Base-by-base conservation (phyloP, 2,329 filamentous ascomycete species). In the Cladosporium sp. region DNA sequence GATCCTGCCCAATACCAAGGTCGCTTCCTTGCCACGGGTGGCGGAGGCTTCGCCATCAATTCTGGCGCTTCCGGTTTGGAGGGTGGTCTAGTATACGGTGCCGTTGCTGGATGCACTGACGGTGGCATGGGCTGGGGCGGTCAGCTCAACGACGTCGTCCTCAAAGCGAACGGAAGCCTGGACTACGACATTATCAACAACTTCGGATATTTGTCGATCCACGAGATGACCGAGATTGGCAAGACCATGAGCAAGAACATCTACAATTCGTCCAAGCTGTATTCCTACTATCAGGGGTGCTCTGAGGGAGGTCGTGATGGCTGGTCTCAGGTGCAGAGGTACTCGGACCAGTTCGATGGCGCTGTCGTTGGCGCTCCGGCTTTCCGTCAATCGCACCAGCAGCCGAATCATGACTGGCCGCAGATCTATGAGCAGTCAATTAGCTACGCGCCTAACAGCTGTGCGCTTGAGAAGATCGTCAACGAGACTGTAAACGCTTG, bases 401-500 rank as follows among this genome's bases (percentile, higher is more conserved):
- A 77, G 59, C 69, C 72, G 40, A 69, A 73, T 37, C 72, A 76
- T 54, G 59, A 77, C 3, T 67, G 65, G 8, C 61, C 68, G 11
- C 65, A 69, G 31, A 64, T 73, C 7, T 64, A 75, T 41, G 70
- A 76, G 60, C 56, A 68, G 48, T 67, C 64, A 1, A 54, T 68
- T 11, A 65, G 63, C 46, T 77, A 77, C 59, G 72, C 65, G 52
- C 74, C 70, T 10, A 68, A 66, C 14, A 68, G 70, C 10, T 76
- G 74, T 58, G 76, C 77, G 46, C 59, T 81, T 11, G 67, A 70
- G 5, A 74, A 73, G 59, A 80, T 81, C 43, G 70, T 77, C 16
- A 81, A 80, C 59, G 68, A 70, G 37, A 82, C 79, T 4, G 80
- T 82, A 43, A 67, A 68, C 1, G 73, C 73, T 34, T 83, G 80